phyloP scores from a whole-genome alignment of 164 flowering plant species.

The Tetrastigma voinierianum region DNA sequence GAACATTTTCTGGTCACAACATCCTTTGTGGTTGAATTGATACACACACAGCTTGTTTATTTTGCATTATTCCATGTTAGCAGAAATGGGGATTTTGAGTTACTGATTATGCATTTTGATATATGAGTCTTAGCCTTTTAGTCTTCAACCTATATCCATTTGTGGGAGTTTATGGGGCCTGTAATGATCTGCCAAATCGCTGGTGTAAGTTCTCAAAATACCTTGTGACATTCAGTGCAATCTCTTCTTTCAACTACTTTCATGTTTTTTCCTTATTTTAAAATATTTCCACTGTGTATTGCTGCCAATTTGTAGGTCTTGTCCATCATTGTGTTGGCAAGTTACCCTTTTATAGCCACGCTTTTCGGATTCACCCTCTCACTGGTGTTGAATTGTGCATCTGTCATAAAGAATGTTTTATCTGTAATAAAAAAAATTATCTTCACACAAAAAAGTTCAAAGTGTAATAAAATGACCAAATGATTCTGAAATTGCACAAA shows the following conservation, averaged over 20 bases:
- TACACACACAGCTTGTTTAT: too few species aligned
- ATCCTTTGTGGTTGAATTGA: too few species aligned
- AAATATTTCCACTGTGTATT: too few species aligned
- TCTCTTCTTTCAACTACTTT: not conserved
- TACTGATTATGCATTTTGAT: too few species aligned
- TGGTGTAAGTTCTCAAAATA: not conserved
- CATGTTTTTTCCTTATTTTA: not conserved
- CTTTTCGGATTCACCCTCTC: constrained; percentile 19
- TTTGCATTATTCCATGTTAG: too few species aligned
- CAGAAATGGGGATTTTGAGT: too few species aligned
- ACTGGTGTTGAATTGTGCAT: constrained; percentile 20
- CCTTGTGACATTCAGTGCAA: constrained; percentile 10
- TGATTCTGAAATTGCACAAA: too few species aligned
- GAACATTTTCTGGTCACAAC: too few species aligned
- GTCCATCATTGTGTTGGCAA: constrained; percentile 20
- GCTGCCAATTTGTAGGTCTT: constrained; percentile 21
- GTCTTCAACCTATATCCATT: constrained; percentile 27
- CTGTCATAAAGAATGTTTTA: constrained; percentile 21
- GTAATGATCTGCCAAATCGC: constrained; percentile 25
- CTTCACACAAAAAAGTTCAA: too few species aligned
- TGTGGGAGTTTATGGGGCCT: constrained; percentile 30
- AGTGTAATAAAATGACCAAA: too few species aligned
- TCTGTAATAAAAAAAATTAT: constrained; percentile 15
- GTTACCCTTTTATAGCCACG: constrained; percentile 22
- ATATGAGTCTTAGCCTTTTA: constrained; percentile 32